These are phyloP conservation scores for Coriolopsis trogii DNA, from an alignment of 1,284 basidiomycete genomes.

Conservation along the genomic window DNA sequence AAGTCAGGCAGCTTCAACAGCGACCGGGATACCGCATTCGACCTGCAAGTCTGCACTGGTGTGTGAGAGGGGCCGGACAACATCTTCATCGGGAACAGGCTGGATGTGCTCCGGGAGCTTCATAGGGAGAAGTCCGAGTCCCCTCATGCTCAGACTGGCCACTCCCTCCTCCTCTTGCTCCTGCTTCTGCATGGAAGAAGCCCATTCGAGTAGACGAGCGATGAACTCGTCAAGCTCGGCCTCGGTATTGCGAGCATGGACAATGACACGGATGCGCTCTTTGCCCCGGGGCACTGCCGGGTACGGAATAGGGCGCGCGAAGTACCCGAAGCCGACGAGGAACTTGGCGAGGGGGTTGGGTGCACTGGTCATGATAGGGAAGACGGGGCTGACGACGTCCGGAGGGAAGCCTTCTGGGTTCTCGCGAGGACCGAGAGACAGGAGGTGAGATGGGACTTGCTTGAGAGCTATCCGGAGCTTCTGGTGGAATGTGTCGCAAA, in stretches of 20 bases:
- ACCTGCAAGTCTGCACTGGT: no score
- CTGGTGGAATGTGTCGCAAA: constrained; percentile 8
- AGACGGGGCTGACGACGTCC: constrained; percentile 56
- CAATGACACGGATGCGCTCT: constrained; percentile 77
- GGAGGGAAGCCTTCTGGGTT: constrained; percentile 7
- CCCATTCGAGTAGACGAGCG: constrained; percentile 35
- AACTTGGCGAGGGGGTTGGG: constrained; percentile 68
- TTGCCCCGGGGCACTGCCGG: constrained; percentile 81
- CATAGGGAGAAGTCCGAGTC: no score
- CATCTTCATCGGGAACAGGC: no score
- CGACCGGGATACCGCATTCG: no score
- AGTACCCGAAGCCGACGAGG: constrained; percentile 58
- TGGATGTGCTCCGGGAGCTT: no score
- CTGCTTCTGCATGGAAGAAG: neutral
- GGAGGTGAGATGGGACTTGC: constrained; percentile 4
- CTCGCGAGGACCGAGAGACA: neutral
- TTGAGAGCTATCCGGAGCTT: constrained; percentile 4
- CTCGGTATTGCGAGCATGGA: constrained; percentile 72
- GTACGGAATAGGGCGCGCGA: constrained; percentile 75
- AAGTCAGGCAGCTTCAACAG: no score
- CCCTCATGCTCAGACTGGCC: no score
- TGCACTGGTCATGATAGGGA: constrained; percentile 76
- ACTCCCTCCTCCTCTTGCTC: constrained; percentile 1
- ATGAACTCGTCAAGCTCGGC: constrained; percentile 52
- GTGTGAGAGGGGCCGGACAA: no score